Percentiles rank a stretch among this genome's conserved stretches.
These are phyloP conservation scores for Usnea hakonensis DNA, from an alignment of 495 filamentous ascomycete species.

Conservation along the genomic window DNA sequence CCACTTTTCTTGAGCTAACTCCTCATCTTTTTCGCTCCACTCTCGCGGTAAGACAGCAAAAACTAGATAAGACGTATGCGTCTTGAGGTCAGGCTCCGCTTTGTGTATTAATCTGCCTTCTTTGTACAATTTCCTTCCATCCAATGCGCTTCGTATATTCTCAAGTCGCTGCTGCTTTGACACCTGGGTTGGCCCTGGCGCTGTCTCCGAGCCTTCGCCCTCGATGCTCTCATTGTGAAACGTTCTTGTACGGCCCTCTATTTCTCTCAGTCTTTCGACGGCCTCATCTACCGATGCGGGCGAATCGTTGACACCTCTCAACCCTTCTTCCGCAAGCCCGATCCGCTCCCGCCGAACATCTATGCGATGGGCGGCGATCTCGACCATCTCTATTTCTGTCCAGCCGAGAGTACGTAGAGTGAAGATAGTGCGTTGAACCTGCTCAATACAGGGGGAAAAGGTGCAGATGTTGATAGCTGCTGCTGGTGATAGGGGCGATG, in stretches of 20 bases:
- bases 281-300: slow-evolving; percentile 72
- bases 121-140: slow-evolving; percentile 33
- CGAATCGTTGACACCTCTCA: slow-evolving; percentile 51
- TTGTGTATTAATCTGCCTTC: slow-evolving; percentile 71
- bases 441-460: slow-evolving; percentile 94
- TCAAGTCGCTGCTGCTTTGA: slow-evolving; percentile 26
- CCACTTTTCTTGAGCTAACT: slow-evolving; percentile 54
- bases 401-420: slow-evolving; percentile 71
- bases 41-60: slow-evolving; percentile 83
- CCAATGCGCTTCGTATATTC: slow-evolving; percentile 18
- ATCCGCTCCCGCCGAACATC: slow-evolving; percentile 78
- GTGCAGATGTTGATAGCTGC: slow-evolving; percentile 71
- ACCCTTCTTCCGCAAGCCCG: slow-evolving; percentile 52
- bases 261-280: slow-evolving; percentile 56
- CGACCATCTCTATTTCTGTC: slow-evolving; percentile 89
- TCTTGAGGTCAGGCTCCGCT: slow-evolving; percentile 82
- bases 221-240: slow-evolving; percentile 38
- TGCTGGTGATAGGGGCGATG: slow-evolving; percentile 61
- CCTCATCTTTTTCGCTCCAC: slow-evolving; percentile 80
- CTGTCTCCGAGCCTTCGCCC: slow-evolving; percentile 7
- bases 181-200: slow-evolving; percentile 23
- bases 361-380: slow-evolving; percentile 65
- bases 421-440: slow-evolving; percentile 76
- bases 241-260: slow-evolving; percentile 56
- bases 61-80: slow-evolving; percentile 88